phyloP scores from a whole-genome alignment of 2,329 filamentous ascomycete genomes.

The Pseudopyrenochaeta lycopersici region DNA sequence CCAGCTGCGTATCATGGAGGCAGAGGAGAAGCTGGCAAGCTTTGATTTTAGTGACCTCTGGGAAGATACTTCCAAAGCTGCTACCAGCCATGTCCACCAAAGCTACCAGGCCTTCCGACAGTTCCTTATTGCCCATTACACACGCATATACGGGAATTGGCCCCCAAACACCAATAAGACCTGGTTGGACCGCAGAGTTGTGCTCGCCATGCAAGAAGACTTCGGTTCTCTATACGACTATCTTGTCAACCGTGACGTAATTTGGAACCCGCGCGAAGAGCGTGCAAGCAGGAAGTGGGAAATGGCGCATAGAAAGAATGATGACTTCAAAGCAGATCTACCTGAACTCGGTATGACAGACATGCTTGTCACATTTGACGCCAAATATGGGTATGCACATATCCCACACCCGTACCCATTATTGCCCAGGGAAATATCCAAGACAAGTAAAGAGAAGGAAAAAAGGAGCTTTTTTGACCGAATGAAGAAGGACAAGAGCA shows the following conservation, averaged over 20 bases:
- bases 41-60: conserved; percentile 72
- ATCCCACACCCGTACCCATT: conserved; percentile 71
- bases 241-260: conserved; percentile 71
- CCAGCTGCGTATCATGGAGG: conserved; percentile 68
- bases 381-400: conserved; percentile 62
- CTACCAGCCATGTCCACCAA: conserved; percentile 56
- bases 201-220: conserved; percentile 68
- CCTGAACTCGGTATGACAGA: conserved; percentile 71
- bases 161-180: conserved; percentile 57
- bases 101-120: conserved; percentile 68
- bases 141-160: conserved; percentile 67
- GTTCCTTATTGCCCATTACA: conserved; percentile 69
- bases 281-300: conserved; percentile 71
- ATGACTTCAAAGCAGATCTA: conserved; percentile 53
- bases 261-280: conserved; percentile 71
- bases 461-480: conserved; percentile 48
- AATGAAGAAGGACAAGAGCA: conserved; percentile 47
- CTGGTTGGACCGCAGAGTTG: conserved; percentile 70
- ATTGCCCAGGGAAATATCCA: conserved; percentile 57
- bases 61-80: conserved; percentile 49
- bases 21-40: conserved; percentile 66
- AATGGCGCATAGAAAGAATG: conserved; percentile 56
- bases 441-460: conserved; percentile 32
- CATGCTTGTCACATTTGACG: conserved; percentile 72
- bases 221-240: conserved; percentile 77